Base-by-base conservation (phyloP, 352 stramenopile genomes). In the Phytopythium litorale region DNA sequence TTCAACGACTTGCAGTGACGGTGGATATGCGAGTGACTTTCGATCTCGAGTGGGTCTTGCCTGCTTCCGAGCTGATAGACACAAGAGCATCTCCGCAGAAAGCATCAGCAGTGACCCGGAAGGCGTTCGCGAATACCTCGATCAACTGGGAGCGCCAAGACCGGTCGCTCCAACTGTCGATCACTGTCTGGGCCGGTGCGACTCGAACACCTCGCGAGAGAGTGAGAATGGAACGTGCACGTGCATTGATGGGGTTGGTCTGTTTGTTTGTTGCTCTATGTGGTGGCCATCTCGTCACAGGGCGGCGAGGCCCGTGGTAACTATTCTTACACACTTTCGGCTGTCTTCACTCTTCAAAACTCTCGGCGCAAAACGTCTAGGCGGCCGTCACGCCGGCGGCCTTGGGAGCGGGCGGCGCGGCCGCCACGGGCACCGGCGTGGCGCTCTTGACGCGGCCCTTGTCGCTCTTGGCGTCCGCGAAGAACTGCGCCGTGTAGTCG, bases 401-500 rank as follows among this genome's bases (percentile, higher is more conserved):
- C 55, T 84, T 84, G 25, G 67, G 70, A 21, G 69, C 76, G 16
- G 69, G 61, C 25, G 70, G 67, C 37, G 73, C 70, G 33, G 11
- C 33, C 33, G 33, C 33, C 33, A 38, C 33, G 33, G 33, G 33
- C 33, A 38, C 33, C 2, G 33, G 33, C 33, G 33, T 38, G 1
- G 69, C 73, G 35, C 64, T 67, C 64, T 78, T 78, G 60, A 72
- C 67, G 45, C 72, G 70, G 12, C 30, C 58, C 61, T 84, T 88
- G 71, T 79, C 70, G 60, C 68, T 71, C 62, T 79, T 84, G 51
- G 63, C 66, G 56, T 85, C 79, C 13, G 78, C 79, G 59, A 89
- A 89, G 65, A 89, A 89, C 62, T 89, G 79, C 38, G 79, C 77
- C 46, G 79, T 75, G 62, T 89, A 89, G 64, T 89, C 79, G 40